These are phyloP conservation scores for Debaryomycetaceae sp. DNA, from an alignment of 1,139 yeast species.

Conservation along the genomic window DNA sequence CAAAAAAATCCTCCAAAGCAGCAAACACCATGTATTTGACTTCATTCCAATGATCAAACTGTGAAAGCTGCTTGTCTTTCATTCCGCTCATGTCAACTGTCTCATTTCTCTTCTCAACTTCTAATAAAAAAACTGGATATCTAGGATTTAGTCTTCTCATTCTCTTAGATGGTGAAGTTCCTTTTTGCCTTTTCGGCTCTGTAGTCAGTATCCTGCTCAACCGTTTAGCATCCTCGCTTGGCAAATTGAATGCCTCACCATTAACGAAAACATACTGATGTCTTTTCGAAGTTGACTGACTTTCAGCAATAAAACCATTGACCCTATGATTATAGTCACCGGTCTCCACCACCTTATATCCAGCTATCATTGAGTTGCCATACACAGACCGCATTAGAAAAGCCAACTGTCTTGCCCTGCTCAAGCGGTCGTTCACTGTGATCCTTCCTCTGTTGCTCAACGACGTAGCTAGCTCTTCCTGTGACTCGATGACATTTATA, in stretches of 20 bases:
- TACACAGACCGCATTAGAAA: constrained; percentile 12
- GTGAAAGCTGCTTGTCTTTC: not conserved
- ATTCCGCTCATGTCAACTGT: not conserved
- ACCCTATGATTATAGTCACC: constrained; percentile 20
- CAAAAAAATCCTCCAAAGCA: constrained; percentile 24
- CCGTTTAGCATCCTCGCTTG: constrained; percentile 16
- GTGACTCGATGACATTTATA: constrained; percentile 10
- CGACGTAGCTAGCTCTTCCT: not conserved
- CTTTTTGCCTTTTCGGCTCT: not conserved
- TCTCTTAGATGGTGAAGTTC: not conserved
- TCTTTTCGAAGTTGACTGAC: constrained; percentile 26
- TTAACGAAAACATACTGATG: constrained; percentile 50
- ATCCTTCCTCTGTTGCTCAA: not conserved
- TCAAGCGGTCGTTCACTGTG: not conserved
- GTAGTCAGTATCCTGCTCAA: constrained; percentile 25
- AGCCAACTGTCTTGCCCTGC: constrained; percentile 1
- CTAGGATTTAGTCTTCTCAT: not conserved
- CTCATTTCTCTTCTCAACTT: constrained; percentile 11
- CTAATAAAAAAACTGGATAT: constrained; percentile 38
- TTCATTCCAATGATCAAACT: constrained; percentile 14
- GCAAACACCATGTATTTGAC: constrained; percentile 27
- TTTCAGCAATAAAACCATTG: constrained; percentile 26
- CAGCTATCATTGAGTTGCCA: constrained; percentile 13
- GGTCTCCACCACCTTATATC: constrained; percentile 18
- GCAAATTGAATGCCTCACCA: constrained; percentile 22